A percentile compares a stretch with the other conserved stretches of the same genome.
These are phyloP conservation scores for Daldinia concentrica DNA, from an alignment of 495 filamentous ascomycete species.

Conservation along the genomic window DNA sequence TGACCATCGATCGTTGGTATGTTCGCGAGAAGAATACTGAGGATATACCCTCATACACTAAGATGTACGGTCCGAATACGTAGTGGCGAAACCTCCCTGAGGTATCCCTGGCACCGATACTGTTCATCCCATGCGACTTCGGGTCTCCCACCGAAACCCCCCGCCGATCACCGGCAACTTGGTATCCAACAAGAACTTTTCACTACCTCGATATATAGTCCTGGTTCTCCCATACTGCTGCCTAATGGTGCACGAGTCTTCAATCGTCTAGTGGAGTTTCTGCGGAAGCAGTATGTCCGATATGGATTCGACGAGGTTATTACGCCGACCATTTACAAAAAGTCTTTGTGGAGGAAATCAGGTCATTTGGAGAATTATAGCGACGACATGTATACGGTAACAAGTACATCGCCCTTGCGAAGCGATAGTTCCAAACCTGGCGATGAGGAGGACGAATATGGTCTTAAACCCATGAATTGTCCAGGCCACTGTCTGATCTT, in stretches of 20 bases:
- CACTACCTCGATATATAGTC: constrained; percentile 79
- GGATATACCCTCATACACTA: constrained; percentile 29
- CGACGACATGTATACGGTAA: constrained; percentile 94
- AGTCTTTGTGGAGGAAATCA: constrained; percentile 85
- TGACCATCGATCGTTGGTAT: constrained; percentile 38
- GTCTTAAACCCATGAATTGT: constrained; percentile 97
- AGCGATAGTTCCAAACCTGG: constrained; percentile 44
- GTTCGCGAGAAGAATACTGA: constrained; percentile 36
- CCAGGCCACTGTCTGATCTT: constrained; percentile 94
- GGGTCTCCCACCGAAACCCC: constrained; percentile 43
- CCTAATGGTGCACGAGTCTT: constrained; percentile 87
- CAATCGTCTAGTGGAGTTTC: constrained; percentile 85
- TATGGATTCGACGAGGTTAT: constrained; percentile 94
- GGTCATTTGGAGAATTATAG: constrained; percentile 95
- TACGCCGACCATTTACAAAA: constrained; percentile 94
- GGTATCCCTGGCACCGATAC: constrained; percentile 28
- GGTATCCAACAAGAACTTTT: constrained; percentile 79
- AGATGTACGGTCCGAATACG: constrained; percentile 28
- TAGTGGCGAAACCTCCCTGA: constrained; percentile 10
- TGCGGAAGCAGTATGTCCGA: constrained; percentile 84
- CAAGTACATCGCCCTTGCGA: constrained; percentile 58
- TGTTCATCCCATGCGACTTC: constrained; percentile 49
- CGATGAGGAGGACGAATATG: constrained; percentile 80
- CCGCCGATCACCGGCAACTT: constrained; percentile 74
- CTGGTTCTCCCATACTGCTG: constrained; percentile 88